phyloP scores from a whole-genome alignment of 495 filamentous ascomycete species.

The Neurospora cerealis region DNA sequence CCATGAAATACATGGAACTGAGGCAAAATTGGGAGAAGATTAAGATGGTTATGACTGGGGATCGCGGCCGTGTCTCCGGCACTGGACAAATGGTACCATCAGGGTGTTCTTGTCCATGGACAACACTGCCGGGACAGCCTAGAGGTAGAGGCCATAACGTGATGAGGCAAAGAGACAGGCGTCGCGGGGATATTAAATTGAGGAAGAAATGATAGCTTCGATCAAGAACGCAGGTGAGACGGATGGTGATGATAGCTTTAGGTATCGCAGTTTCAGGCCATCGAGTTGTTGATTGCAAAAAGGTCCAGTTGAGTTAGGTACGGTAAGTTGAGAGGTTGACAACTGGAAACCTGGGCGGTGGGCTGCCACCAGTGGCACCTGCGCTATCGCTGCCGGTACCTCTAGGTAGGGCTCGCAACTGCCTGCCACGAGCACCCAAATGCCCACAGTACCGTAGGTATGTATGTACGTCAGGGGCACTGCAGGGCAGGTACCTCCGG shows the following conservation, averaged over 20 bases:
- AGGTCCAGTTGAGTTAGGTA: neutral
- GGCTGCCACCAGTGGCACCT: neutral
- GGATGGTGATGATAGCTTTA: neutral
- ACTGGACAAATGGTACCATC: neutral
- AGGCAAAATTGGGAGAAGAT: neutral
- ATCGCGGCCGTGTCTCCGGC: neutral
- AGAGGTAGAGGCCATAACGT: neutral
- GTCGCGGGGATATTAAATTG: neutral
- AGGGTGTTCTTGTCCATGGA: neutral
- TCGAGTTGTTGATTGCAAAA: neutral
- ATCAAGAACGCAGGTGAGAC: neutral
- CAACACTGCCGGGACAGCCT: neutral
- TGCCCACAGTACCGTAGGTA: neutral
- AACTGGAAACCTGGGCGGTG: neutral
- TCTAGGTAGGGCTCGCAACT: neutral
- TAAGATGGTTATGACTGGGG: neutral
- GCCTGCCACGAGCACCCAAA: neutral
- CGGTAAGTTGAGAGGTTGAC: neutral
- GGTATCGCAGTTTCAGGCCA: neutral
- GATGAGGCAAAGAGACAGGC: neutral
- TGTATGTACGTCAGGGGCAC: neutral
- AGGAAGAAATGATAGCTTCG: neutral
- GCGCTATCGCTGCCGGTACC: neutral
- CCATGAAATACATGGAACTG: neutral
- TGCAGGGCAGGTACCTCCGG: neutral